Conservation (phyloP, 371 early-diverging fungal genomes). For the Mucor sp. region DNA sequence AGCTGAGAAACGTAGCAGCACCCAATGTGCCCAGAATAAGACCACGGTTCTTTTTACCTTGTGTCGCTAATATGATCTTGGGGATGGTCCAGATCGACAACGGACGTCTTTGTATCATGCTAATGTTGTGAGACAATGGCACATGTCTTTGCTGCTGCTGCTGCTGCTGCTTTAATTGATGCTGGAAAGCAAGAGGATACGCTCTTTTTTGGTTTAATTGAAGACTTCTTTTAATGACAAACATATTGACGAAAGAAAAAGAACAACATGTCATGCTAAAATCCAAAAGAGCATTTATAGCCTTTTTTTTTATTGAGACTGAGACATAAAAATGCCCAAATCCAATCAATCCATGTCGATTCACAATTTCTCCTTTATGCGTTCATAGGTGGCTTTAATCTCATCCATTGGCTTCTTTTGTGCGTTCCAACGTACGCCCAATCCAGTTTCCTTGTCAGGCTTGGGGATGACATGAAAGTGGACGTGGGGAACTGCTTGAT, state of each 20-base stretch:
- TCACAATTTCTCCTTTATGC: slow-evolving; percentile 20
- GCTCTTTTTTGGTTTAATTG: background rate
- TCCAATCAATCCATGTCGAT: background rate
- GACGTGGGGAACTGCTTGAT: slow-evolving; percentile 84
- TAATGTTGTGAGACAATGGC: background rate
- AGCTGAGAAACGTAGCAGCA: slow-evolving; percentile 24
- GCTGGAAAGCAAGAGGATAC: background rate
- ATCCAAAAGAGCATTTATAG: background rate
- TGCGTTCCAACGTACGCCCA: slow-evolving; percentile 71
- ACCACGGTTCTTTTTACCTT: slow-evolving; percentile 26
- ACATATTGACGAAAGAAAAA: background rate
- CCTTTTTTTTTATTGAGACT: slow-evolving; percentile 2
- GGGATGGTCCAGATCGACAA: slow-evolving; percentile 38
- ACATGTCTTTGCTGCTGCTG: background rate
- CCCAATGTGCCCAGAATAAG: slow-evolving; percentile 26
- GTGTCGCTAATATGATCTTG: slow-evolving; percentile 24
- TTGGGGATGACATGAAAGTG: slow-evolving; percentile 94
- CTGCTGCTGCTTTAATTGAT: background rate
- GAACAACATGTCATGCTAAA: background rate
- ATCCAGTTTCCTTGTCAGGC: slow-evolving; percentile 66
- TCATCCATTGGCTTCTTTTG: slow-evolving; percentile 39
- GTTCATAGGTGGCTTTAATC: slow-evolving; percentile 24
- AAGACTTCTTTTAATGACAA: slow-evolving; percentile 1
- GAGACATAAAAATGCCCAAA: background rate
- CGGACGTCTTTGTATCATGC: slow-evolving; percentile 4